Base-by-base conservation (phyloP, 345 rosid species). In the Salix brachista region DNA sequence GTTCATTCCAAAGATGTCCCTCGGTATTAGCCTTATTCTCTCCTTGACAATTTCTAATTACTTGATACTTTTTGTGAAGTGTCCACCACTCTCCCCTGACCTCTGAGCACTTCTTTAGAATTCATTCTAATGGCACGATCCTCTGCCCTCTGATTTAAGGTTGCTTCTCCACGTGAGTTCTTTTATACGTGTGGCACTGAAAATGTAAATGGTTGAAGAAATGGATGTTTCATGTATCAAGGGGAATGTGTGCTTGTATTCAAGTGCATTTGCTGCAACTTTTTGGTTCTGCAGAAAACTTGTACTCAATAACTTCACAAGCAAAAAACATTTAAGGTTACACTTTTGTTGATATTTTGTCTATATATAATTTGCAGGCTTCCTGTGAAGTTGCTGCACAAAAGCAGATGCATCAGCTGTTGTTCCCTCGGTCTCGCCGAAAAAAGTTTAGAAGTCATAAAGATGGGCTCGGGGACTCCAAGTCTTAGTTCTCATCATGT, bases 381-480 rank as follows among this genome's bases (percentile, higher is more conserved):
- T 76, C 79, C 52, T 84, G 96, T 8, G 93, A 89, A 77, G 72
- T 80, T 71, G 91, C 91, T 67, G 99, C 99, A 34, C 97, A 90
- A 79, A 95, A 90, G 85, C 96, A 93, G 87, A 91, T 93, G 72
- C 91, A 83, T 64, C 94, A 89, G 79, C 86, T 95, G n/a, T 46
- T 91, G 58, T 90, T 93, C 86, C 97, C 97, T 1, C 85, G 93
- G 34, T 86, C 99, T 36, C 91, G 86, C 56, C 77, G 98, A 67
- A 95, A 94, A 90, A 95, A 91, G 80, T 46, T 90, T n/a, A 84
- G 82, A 79, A 80, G 83, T 69, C 86, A 83, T 25, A 84, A 80
- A 4, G 87, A 91, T 67, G 78, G 83, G 3, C 74, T 80, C 46
- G 73, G 82, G 64, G 85, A 85, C 32, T 75, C 71, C 1, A 70